Conservation (phyloP, 2,329 filamentous ascomycete species). For the Penicillium brevicompactum region DNA sequence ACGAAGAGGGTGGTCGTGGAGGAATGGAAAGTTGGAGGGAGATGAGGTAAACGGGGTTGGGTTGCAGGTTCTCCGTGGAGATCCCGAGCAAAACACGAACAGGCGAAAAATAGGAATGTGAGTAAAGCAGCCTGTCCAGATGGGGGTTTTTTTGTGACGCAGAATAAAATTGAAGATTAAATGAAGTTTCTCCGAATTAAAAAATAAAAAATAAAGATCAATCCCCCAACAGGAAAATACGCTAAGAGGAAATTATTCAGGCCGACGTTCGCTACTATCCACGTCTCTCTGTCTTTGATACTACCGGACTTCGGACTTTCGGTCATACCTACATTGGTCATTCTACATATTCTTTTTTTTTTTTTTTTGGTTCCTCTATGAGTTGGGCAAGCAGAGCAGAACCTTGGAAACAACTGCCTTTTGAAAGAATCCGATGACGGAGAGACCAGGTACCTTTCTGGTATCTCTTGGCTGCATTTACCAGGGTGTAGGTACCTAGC, state of each 20-base stretch:
- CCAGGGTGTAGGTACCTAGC: not conserved
- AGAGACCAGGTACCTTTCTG: not conserved
- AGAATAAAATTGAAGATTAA: not conserved
- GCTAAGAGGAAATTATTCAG: slow-evolving; percentile 9
- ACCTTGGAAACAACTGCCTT: not conserved
- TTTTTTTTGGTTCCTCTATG: too few relatives aligned
- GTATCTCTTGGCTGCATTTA: not conserved
- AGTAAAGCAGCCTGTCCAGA: not conserved
- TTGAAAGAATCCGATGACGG: slow-evolving; percentile 8
- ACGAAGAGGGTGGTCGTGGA: not conserved
- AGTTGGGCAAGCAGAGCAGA: not conserved
- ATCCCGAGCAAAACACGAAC: slow-evolving; percentile 2
- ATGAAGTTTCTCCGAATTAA: not conserved
- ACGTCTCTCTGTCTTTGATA: not conserved
- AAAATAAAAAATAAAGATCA: not conserved
- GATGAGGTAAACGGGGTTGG: slow-evolving; percentile 11
- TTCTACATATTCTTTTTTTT: too few relatives aligned
- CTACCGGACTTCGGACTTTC: not conserved
- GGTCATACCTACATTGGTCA: too few relatives aligned
- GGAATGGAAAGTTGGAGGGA: slow-evolving; percentile 3
- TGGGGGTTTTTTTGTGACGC: not conserved
- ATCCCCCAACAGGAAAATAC: not conserved
- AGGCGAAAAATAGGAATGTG: not conserved
- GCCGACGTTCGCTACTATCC: not conserved
- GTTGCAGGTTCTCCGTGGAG: slow-evolving; percentile 1